phyloP scores from a whole-genome alignment of 805 yeast genomes.

The Candida sphagnicola region DNA sequence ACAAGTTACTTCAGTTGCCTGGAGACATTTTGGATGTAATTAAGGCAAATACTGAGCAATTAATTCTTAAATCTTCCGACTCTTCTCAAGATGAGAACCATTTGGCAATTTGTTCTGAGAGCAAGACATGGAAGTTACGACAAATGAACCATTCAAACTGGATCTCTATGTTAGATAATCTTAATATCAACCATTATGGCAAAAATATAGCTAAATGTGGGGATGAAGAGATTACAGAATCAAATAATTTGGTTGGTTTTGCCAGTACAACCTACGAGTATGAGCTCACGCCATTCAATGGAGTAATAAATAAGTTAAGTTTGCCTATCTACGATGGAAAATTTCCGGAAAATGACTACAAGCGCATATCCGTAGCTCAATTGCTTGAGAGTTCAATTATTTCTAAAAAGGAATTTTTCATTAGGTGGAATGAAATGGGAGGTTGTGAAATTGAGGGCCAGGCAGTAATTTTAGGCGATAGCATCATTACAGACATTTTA shows the following conservation, averaged over 20 bases:
- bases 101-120: slow-evolving; percentile 57
- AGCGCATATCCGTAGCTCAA: slow-evolving; percentile 17
- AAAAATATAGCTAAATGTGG: neutral
- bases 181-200: slow-evolving; percentile 8
- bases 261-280: slow-evolving; percentile 29
- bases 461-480: slow-evolving; percentile 28
- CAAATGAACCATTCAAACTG: slow-evolving; percentile 88
- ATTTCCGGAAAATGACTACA: slow-evolving; percentile 9
- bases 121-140: slow-evolving; percentile 59
- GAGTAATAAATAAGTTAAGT: slow-evolving; percentile 26
- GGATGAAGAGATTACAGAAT: slow-evolving; percentile 4
- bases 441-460: slow-evolving; percentile 53
- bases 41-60: slow-evolving; percentile 19
- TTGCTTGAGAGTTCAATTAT: slow-evolving; percentile 46
- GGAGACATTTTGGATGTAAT: slow-evolving; percentile 44
- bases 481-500: slow-evolving; percentile 23
- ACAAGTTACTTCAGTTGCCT: slow-evolving; percentile 50
- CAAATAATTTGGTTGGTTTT: slow-evolving; percentile 21
- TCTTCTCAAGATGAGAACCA: slow-evolving; percentile 24
- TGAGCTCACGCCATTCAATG: slow-evolving; percentile 24
- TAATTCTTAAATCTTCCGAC: slow-evolving; percentile 33
- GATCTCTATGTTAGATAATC: slow-evolving; percentile 48
- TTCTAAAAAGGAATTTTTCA: slow-evolving; percentile 50
- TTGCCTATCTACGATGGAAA: slow-evolving; percentile 24
- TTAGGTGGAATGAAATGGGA: slow-evolving; percentile 47